Evolutionary conservation across 495 filamentous ascomycete species (phyloP).

Genomic region (Cetradonia linearis): DNA sequence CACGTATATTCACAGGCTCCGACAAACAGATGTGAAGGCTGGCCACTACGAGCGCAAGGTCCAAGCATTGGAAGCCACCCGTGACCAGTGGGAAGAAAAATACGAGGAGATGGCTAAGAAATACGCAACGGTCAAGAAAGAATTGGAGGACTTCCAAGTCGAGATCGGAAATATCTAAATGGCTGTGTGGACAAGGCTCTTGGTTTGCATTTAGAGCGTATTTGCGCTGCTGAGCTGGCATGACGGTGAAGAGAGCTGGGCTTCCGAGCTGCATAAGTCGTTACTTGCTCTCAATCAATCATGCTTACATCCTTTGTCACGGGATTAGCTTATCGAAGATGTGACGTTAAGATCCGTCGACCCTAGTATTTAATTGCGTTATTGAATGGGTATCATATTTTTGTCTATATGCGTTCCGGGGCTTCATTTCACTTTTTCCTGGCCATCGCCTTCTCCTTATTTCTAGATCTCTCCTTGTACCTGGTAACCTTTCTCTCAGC

Average conservation of each 20-base stretch:
- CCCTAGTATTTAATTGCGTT: slow-evolving; percentile 23
- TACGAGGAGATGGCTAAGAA: slow-evolving; percentile 95
- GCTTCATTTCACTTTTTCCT: not conserved
- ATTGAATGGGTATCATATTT: not conserved
- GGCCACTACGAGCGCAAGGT: slow-evolving; percentile 99
- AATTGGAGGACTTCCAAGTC: slow-evolving; percentile 75
- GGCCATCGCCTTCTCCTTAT: slow-evolving; percentile 37
- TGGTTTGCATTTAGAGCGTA: slow-evolving; percentile 17
- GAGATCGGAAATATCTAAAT: slow-evolving; percentile 86
- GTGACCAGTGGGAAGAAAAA: slow-evolving; percentile 89
- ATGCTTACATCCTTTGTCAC: slow-evolving; percentile 1
- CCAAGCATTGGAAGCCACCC: slow-evolving; percentile 78
- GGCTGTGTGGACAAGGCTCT: slow-evolving; percentile 19
- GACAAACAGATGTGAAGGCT: slow-evolving; percentile 97
- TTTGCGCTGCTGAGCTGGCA: slow-evolving; percentile 7
- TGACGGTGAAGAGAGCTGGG: slow-evolving; percentile 5
- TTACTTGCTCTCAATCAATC: not conserved
- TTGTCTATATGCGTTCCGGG: not conserved
- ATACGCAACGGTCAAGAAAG: slow-evolving; percentile 72
- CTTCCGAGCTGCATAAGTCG: not conserved
- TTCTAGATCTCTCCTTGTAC: slow-evolving; percentile 57
- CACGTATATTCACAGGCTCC: slow-evolving; percentile 51
- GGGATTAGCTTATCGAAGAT: slow-evolving; percentile 1
- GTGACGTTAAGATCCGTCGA: not conserved
- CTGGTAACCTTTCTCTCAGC: slow-evolving; percentile 57